phyloP scores from a whole-genome alignment of 257 asterid genomes.

The Craterostigma plantagineum region DNA sequence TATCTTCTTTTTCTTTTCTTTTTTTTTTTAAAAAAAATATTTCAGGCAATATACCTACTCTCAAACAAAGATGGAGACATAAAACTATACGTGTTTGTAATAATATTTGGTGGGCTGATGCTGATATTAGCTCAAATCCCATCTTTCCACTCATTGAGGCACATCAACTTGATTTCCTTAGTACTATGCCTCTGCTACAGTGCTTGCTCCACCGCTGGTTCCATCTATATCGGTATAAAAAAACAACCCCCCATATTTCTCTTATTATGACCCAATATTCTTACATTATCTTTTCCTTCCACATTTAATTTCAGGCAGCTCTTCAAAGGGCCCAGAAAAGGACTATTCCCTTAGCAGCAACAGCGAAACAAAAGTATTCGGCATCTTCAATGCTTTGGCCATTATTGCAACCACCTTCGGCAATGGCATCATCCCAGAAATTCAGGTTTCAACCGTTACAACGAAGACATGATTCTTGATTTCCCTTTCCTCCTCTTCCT shows the following conservation, averaged over 20 bases:
- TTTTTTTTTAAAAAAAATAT: too few species aligned
- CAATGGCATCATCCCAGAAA: slow-evolving; percentile 86
- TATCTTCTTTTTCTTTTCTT: not conserved
- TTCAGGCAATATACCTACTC: slow-evolving; percentile 53
- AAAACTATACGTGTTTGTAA: slow-evolving; percentile 47
- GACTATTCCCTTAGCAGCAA: slow-evolving; percentile 38
- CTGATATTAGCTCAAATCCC: slow-evolving; percentile 79
- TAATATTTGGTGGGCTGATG: slow-evolving; percentile 67
- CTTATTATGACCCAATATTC: not conserved
- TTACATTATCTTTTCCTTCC: too few species aligned
- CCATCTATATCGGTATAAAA: slow-evolving; percentile 71
- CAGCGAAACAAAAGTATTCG: slow-evolving; percentile 29
- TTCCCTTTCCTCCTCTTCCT: too few species aligned
- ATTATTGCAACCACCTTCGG: slow-evolving; percentile 85
- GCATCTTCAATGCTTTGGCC: slow-evolving; percentile 59
- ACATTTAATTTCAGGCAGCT: slow-evolving; percentile 36
- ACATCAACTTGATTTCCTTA: slow-evolving; percentile 68
- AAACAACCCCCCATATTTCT: not conserved
- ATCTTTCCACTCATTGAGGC: slow-evolving; percentile 83
- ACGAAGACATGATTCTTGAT: too few species aligned
- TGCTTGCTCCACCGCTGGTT: slow-evolving; percentile 70
- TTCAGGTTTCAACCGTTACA: too few species aligned
- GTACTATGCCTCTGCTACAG: slow-evolving; percentile 56
- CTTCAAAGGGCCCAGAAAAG: slow-evolving; percentile 52
- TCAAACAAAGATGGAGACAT: slow-evolving; percentile 42